Conservation (phyloP, 2,329 filamentous ascomycete species). For the Colletotrichum salicis region DNA sequence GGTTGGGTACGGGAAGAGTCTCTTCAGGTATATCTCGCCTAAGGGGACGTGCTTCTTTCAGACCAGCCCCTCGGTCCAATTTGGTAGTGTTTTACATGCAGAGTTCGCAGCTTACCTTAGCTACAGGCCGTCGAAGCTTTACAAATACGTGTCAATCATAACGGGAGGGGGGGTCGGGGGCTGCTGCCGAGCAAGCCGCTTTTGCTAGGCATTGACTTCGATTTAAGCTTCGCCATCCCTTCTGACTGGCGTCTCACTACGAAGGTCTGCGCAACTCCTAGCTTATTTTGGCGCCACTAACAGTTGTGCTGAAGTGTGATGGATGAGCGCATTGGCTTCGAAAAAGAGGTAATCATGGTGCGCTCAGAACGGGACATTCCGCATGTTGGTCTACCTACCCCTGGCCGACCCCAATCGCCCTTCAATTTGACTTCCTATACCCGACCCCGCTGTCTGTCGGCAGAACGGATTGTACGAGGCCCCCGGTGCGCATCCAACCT, state of each 20-base stretch:
- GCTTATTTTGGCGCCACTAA: no score
- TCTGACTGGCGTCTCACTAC: background rate
- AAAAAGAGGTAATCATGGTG: no score
- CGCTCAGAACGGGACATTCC: slow-evolving; percentile 8
- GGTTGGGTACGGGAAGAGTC: no score
- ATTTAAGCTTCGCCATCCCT: slow-evolving; percentile 1
- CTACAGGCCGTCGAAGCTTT: no score
- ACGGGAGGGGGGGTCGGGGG: background rate
- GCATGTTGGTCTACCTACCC: slow-evolving; percentile 3
- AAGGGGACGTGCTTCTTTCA: no score
- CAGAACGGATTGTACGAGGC: background rate
- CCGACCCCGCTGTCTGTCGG: slow-evolving; percentile 7
- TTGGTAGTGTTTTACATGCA: no score
- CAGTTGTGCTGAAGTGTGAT: no score
- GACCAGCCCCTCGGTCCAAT: no score
- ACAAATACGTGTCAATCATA: background rate
- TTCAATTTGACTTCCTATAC: background rate
- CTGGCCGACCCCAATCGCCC: slow-evolving; percentile 4
- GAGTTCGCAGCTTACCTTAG: no score
- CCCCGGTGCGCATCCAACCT: background rate
- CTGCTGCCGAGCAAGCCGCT: slow-evolving; percentile 10
- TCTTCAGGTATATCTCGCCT: no score
- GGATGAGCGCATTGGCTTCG: no score
- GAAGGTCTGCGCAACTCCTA: no score
- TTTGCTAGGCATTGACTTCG: background rate